A percentile compares a stretch with the other conserved stretches of the same genome.
phyloP scores from a whole-genome alignment of 2,329 filamentous ascomycete genomes.

The Aspergillus sp. region DNA sequence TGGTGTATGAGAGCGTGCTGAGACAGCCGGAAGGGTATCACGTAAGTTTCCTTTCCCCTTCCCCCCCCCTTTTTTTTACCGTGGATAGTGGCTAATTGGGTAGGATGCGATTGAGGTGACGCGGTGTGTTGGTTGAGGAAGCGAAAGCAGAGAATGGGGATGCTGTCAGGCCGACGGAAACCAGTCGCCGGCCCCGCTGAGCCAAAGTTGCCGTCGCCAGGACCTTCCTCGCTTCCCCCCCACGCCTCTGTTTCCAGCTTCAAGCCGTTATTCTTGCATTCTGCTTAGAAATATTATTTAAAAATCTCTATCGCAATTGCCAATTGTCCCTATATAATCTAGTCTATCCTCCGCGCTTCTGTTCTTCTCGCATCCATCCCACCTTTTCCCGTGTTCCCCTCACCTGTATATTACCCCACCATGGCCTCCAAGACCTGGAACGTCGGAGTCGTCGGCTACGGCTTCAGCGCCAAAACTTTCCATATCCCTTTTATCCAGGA shows the following conservation, averaged over 20 bases:
- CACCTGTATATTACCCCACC: conserved; percentile 15
- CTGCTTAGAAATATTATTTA: not conserved
- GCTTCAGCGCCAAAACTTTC: conserved; percentile 72
- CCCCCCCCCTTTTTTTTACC: not conserved
- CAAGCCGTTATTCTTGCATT: not conserved
- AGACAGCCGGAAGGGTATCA: conserved; percentile 27
- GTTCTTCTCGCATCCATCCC: not conserved
- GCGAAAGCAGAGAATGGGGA: not conserved
- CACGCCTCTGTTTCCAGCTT: conserved; percentile 18
- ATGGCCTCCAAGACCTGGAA: conserved; percentile 53
- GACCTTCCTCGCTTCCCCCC: conserved; percentile 32
- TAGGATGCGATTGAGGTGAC: conserved; percentile 35
- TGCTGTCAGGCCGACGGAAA: not conserved
- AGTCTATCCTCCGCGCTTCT: not conserved
- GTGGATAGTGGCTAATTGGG: not conserved
- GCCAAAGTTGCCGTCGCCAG: conserved; percentile 41
- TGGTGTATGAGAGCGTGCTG: conserved; percentile 62
- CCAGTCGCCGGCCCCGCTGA: conserved; percentile 51
- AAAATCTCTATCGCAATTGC: not conserved
- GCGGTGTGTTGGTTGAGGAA: conserved; percentile 29
- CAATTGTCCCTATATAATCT: not conserved
- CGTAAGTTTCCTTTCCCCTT: conserved; percentile 21
- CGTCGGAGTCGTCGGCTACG: conserved; percentile 61
- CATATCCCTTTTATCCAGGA: conserved; percentile 75
- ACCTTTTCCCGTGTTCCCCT: not conserved